These are phyloP conservation scores for Rhodamnia argentea DNA, from an alignment of 345 rosid genomes.

Conservation along the genomic window DNA sequence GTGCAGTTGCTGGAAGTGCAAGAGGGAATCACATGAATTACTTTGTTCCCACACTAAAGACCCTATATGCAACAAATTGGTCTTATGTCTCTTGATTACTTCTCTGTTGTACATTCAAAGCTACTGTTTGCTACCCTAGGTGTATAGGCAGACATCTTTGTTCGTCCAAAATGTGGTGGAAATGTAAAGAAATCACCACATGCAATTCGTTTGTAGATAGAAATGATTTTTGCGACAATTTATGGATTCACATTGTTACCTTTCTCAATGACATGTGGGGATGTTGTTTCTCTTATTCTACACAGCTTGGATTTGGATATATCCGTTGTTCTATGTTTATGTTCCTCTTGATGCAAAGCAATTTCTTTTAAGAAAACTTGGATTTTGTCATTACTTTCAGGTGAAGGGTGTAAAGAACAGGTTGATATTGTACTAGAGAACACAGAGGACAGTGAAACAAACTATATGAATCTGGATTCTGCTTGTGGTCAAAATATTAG, in stretches of 20 bases:
- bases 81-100: slow-evolving; percentile 7
- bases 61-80: slow-evolving; percentile 18
- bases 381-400: slow-evolving; percentile 27
- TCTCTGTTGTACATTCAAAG: no score
- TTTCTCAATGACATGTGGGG: neutral
- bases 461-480: slow-evolving; percentile 9
- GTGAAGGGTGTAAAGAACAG: slow-evolving; percentile 22
- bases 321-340: neutral
- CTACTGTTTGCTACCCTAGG: neutral
- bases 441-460: slow-evolving; percentile 7
- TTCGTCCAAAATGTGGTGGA: neutral
- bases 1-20: slow-evolving; percentile 47
- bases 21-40: slow-evolving; percentile 47
- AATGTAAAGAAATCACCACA: neutral
- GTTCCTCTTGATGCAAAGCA: neutral
- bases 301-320: neutral
- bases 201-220: neutral
- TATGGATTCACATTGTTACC: neutral
- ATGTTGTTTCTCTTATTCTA: neutral
- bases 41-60: slow-evolving; percentile 42
- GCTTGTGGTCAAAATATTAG: slow-evolving; percentile 3
- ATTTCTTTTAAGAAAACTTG: neutral
- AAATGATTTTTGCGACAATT: neutral
- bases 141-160: neutral
- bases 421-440: slow-evolving; percentile 14